Base-by-base conservation (phyloP, 108 stramenopile species). In the Cyclotella sp. region DNA sequence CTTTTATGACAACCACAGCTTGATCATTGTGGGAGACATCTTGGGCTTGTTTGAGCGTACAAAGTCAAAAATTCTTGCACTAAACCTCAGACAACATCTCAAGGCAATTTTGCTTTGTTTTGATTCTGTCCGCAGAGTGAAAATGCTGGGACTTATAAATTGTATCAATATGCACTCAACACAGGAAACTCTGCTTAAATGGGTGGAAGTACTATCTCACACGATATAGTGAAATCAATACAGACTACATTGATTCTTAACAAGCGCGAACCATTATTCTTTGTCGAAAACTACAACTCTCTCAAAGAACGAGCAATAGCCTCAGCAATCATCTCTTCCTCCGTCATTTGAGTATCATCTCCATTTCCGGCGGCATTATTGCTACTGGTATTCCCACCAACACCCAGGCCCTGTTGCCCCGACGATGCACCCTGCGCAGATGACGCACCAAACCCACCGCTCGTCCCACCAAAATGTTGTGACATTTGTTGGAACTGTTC, bases 271-370 rank as follows among this genome's bases (percentile, higher is more conserved):
- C 9, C 47, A 49, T 1, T n/a, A n/a, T 7, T 34, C 30, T 34
- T 39, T 4, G 29, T 6, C 34, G 34, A 29, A 21, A 57, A 29
- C 77, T 63, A 85, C 40, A 52, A 67, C 30, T 95, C 95, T 62
- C 88, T 66, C 67, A 95, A 68, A 24, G 95, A 96, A 54, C 95
- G 86, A 34, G 88, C 87, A 78, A 96, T 96, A 19, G 95, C 95
- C 78, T 96, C 92, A 28, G 88, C 92, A 77, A 96, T 89, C 95
- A 96, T 93, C 84, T 96, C 95, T 58, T 96, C 95, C 72, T 96
- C 95, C 1, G 95, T 96, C 88, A 89, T 83, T 49, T 87, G 79
- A 61, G 42, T 61, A 46, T 85, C 81, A 53, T 51, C 44, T 40
- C 44, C 62, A 52, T 9, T n/a, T 12, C 41, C 28, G 21, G 1